Percentiles rank a stretch among this genome's conserved stretches.
phyloP scores from a whole-genome alignment of 1,139 yeast species.

The Kurtzmaniella quercitrusa region DNA sequence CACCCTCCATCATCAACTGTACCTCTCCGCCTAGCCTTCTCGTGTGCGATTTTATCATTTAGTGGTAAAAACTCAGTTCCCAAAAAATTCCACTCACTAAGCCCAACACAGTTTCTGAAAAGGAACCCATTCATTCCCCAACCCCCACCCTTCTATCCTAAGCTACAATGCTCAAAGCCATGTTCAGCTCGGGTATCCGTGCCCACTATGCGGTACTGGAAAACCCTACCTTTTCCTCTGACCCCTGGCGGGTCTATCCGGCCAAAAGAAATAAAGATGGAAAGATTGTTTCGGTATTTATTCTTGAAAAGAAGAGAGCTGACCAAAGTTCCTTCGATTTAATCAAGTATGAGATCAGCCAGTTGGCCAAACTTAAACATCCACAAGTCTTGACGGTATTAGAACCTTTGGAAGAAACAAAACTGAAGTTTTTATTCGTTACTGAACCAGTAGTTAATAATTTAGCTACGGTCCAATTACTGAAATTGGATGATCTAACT shows the following conservation, averaged over 20 bases:
- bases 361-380: constrained; percentile 77
- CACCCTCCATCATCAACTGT: not conserved
- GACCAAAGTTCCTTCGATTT: constrained; percentile 49
- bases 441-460: constrained; percentile 71
- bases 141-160: too few relatives aligned
- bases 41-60: not conserved
- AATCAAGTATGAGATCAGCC: constrained; percentile 51
- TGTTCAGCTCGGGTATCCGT: constrained; percentile 63
- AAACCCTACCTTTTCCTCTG: constrained; percentile 69
- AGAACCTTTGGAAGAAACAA: constrained; percentile 87
- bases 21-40: not conserved
- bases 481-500: constrained; percentile 57
- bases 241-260: constrained; percentile 83
- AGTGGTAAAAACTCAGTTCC: not conserved
- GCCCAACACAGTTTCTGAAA: too few relatives aligned
- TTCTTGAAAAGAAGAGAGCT: constrained; percentile 78
- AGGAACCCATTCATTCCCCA: too few relatives aligned
- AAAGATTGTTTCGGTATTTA: constrained; percentile 71
- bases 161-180: constrained; percentile 28
- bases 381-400: constrained; percentile 79
- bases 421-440: constrained; percentile 74
- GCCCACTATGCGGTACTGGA: constrained; percentile 70
- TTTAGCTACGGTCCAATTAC: constrained; percentile 42
- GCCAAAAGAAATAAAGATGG: constrained; percentile 67
- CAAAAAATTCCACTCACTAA: too few relatives aligned